These are phyloP conservation scores for Heritiera fomes DNA, from an alignment of 345 rosid species.

Conservation along the genomic window DNA sequence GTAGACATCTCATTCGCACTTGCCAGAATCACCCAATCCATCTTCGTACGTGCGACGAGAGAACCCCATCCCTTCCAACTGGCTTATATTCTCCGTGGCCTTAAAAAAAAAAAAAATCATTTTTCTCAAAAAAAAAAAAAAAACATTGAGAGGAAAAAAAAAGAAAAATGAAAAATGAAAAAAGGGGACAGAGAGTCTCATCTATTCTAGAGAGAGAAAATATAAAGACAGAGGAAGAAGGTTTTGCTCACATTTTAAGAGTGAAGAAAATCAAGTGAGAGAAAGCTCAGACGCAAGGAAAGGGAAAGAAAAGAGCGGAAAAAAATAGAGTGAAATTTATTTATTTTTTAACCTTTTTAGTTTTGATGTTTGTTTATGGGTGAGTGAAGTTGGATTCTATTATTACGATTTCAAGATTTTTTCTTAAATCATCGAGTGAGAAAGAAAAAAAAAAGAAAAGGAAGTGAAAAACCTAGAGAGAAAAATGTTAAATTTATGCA, in stretches of 20 bases:
- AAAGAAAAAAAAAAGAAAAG: neutral
- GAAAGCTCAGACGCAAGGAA: slow-evolving; percentile 4
- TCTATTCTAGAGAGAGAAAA: neutral
- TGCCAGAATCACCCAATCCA: neutral
- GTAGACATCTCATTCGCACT: neutral
- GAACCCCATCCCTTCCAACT: too few relatives aligned
- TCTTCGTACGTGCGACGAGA: slow-evolving; percentile 24
- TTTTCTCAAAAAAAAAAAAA: neutral
- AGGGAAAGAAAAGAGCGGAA: neutral
- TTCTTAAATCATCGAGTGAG: slow-evolving; percentile 28
- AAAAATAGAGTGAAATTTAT: slow-evolving; percentile 14
- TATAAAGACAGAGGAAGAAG: slow-evolving; percentile 1
- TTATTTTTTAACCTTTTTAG: neutral
- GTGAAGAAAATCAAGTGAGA: too few relatives aligned
- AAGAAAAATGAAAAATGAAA: too few relatives aligned
- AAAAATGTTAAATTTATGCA: neutral
- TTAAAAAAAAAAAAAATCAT: neutral
- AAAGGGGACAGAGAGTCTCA: too few relatives aligned
- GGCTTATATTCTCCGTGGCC: slow-evolving; percentile 30
- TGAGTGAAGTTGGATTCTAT: slow-evolving; percentile 12
- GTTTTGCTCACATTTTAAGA: slow-evolving; percentile 10
- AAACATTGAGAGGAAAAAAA: too few relatives aligned
- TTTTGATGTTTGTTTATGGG: neutral
- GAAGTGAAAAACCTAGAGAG: too few relatives aligned
- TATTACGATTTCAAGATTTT: slow-evolving; percentile 10